These are phyloP conservation scores for Bretschneidera sinensis DNA, from an alignment of 345 rosid genomes.

Conservation along the genomic window DNA sequence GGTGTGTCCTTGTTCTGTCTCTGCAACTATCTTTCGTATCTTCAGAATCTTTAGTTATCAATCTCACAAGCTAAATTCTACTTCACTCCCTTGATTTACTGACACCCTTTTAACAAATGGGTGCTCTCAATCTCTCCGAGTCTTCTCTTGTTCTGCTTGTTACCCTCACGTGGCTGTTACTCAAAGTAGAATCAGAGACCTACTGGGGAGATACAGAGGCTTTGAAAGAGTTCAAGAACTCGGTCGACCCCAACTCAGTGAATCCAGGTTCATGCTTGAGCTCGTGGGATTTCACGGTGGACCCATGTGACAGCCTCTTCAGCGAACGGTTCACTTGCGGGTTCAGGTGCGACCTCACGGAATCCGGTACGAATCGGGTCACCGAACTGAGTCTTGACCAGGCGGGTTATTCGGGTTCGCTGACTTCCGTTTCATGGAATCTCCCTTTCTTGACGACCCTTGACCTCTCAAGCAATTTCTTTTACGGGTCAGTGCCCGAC, in stretches of 20 bases:
- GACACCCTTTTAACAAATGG: slow-evolving; percentile 15
- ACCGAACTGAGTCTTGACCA: slow-evolving; percentile 74
- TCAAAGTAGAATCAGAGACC: slow-evolving; percentile 41
- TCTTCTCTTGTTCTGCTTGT: slow-evolving; percentile 24
- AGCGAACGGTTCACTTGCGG: slow-evolving; percentile 80
- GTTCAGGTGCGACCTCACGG: slow-evolving; percentile 64
- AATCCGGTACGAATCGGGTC: slow-evolving; percentile 49
- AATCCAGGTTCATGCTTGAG: slow-evolving; percentile 73
- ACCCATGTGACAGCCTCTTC: slow-evolving; percentile 77
- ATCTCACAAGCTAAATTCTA: background rate
- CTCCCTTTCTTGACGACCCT: slow-evolving; percentile 56
- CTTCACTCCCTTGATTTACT: too few species aligned
- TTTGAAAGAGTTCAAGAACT: slow-evolving; percentile 46
- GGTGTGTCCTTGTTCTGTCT: background rate
- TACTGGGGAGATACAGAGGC: slow-evolving; percentile 49
- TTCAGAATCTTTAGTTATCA: too few species aligned
- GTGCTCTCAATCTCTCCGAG: slow-evolving; percentile 16
- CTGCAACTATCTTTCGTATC: background rate
- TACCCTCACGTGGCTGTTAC: slow-evolving; percentile 3
- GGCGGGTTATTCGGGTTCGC: slow-evolving; percentile 68
- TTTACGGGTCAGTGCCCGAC: slow-evolving; percentile 51
- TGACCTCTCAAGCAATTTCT: slow-evolving; percentile 63
- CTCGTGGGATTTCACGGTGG: slow-evolving; percentile 79
- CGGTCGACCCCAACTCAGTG: slow-evolving; percentile 40
- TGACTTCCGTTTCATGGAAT: slow-evolving; percentile 46